Conservation (phyloP, 2,329 filamentous ascomycete species). For the Clarireedia paspali region DNA sequence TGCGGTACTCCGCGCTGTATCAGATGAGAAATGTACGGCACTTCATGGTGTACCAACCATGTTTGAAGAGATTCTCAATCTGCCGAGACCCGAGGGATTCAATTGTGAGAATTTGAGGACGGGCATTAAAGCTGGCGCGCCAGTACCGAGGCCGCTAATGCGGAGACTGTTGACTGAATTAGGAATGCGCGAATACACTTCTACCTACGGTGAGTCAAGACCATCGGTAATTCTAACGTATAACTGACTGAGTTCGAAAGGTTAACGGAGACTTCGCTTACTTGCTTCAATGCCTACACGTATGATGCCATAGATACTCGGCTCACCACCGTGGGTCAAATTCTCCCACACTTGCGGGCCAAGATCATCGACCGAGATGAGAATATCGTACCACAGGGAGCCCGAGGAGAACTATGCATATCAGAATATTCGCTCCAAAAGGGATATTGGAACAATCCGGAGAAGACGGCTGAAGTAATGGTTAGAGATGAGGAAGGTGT, state of each 20-base stretch:
- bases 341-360: constrained; percentile 68
- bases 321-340: constrained; percentile 64
- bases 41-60: constrained; percentile 78
- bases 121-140: constrained; percentile 72
- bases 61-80: constrained; percentile 30
- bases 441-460: constrained; percentile 54
- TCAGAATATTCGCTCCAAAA: constrained; percentile 49
- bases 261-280: constrained; percentile 71
- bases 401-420: constrained; percentile 39
- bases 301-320: constrained; percentile 60
- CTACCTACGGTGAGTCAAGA: constrained; percentile 31
- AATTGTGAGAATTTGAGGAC: constrained; percentile 52
- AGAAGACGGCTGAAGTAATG: constrained; percentile 19
- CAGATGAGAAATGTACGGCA: constrained; percentile 61
- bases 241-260: constrained; percentile 7
- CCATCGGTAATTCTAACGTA: neutral
- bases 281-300: constrained; percentile 73
- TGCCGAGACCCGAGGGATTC: constrained; percentile 8
- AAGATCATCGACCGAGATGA: constrained; percentile 58
- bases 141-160: constrained; percentile 69
- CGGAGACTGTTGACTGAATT: constrained; percentile 61
- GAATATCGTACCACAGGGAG: constrained; percentile 48
- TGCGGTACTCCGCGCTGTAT: constrained; percentile 59
- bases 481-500: constrained; percentile 21
- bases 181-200: constrained; percentile 58